Conservation (phyloP, 179 eudicot genomes). For the Heliamphora ciliata region DNA sequence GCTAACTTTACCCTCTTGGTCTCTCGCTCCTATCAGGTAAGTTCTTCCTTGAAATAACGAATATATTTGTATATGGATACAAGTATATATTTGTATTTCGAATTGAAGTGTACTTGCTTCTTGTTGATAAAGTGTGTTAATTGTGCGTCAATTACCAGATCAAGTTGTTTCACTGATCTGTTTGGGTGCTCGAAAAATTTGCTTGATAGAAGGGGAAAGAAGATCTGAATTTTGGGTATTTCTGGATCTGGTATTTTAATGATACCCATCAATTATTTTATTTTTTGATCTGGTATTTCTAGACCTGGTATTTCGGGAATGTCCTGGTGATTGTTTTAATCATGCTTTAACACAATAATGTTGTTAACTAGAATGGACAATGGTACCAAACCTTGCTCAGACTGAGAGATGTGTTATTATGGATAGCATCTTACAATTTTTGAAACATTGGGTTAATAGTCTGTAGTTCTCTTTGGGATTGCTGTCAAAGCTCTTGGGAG, state of each 20-base stretch:
- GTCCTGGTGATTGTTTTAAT: no score
- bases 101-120: no score
- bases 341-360: no score
- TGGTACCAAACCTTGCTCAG: constrained; percentile 84
- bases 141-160: not conserved
- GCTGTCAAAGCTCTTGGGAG: constrained; percentile 83
- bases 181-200: not conserved
- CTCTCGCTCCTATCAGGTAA: not conserved
- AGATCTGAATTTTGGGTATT: not conserved
- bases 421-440: constrained; percentile 88
- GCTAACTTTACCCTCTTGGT: not conserved
- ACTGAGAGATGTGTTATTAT: constrained; percentile 69
- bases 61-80: no score
- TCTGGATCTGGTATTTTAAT: no score
- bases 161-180: not conserved
- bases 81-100: no score
- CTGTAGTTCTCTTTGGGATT: constrained; percentile 80
- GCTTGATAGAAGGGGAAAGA: not conserved
- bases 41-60: not conserved
- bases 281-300: no score
- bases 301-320: no score
- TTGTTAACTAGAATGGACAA: constrained; percentile 75
- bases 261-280: no score
- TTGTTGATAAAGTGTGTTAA: not conserved
- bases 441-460: constrained; percentile 90